phyloP scores from a whole-genome alignment of 257 asterid species.

The Plantago ovata region DNA sequence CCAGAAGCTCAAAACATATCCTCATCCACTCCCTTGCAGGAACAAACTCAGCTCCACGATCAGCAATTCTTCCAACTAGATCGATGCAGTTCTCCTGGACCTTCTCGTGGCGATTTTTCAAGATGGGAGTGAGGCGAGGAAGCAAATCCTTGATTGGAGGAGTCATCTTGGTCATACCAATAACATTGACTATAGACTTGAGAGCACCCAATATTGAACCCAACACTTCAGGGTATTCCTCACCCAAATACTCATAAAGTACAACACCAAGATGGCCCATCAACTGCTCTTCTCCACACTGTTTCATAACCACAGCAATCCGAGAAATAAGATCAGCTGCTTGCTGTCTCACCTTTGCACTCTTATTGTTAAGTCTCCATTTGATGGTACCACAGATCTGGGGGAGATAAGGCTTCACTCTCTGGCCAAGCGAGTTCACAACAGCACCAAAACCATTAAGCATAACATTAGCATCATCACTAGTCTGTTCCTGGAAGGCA shows the following conservation, averaged over 20 bases:
- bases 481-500: constrained; percentile 93
- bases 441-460: constrained; percentile 94
- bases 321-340: constrained; percentile 88
- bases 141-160: constrained; percentile 90
- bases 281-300: constrained; percentile 83
- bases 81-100: constrained; percentile 93
- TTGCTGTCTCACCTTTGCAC: constrained; percentile 88
- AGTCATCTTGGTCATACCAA: constrained; percentile 94
- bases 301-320: constrained; percentile 90
- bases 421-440: constrained; percentile 83
- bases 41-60: constrained; percentile 88
- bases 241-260: constrained; percentile 76
- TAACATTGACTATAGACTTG: constrained; percentile 85
- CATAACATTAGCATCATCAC: constrained; percentile 94
- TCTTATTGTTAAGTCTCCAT: constrained; percentile 90
- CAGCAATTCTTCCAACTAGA: constrained; percentile 90
- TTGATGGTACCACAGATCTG: constrained; percentile 92
- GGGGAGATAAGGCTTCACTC: constrained; percentile 85
- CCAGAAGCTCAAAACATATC: constrained; percentile 88
- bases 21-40: constrained; percentile 98
- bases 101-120: constrained; percentile 90
- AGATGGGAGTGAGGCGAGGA: constrained; percentile 87
- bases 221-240: constrained; percentile 88
- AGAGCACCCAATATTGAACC: constrained; percentile 88
- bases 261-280: constrained; percentile 98